Conservation (phyloP, 164 flowering plant species). For the Warburgia ugandensis region DNA sequence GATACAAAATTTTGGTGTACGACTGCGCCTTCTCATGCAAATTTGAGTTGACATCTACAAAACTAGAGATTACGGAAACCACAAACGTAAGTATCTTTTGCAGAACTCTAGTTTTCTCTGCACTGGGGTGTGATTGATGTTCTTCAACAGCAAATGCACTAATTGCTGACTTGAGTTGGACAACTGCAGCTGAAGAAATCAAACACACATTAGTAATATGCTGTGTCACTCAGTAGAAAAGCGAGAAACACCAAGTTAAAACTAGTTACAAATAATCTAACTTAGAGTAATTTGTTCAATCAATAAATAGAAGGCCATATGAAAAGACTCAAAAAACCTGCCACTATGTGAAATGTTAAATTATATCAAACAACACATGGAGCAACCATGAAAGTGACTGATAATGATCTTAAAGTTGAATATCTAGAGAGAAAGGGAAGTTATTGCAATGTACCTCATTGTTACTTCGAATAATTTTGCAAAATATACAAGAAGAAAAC, state of each 20-base stretch:
- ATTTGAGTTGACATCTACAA: constrained; percentile 48
- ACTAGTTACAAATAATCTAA: not conserved
- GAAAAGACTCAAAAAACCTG: too few species aligned
- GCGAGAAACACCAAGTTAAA: not conserved
- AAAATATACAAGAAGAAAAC: too few species aligned
- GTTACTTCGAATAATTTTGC: too few species aligned
- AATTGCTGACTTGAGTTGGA: constrained; percentile 69
- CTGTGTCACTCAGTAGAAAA: not conserved
- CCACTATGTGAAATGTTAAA: too few species aligned
- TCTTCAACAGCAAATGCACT: constrained; percentile 66
- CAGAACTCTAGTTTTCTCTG: constrained; percentile 48
- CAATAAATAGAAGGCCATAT: too few species aligned
- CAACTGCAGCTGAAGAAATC: constrained; percentile 66
- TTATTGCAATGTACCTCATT: too few species aligned
- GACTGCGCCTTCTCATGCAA: constrained; percentile 28
- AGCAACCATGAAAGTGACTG: too few species aligned
- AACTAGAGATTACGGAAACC: constrained; percentile 58
- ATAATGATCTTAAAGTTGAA: too few species aligned
- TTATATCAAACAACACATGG: too few species aligned
- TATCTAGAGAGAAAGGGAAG: too few species aligned
- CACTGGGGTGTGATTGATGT: constrained; percentile 24
- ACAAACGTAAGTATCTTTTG: constrained; percentile 63
- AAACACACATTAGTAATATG: not conserved
- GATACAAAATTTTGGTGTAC: constrained; percentile 18
- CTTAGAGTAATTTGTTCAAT: too few species aligned